Percentiles rank a stretch among this genome's conserved stretches.
These are phyloP conservation scores for Fraxinus quadrangulata DNA, from an alignment of 257 asterid genomes.

Conservation along the genomic window DNA sequence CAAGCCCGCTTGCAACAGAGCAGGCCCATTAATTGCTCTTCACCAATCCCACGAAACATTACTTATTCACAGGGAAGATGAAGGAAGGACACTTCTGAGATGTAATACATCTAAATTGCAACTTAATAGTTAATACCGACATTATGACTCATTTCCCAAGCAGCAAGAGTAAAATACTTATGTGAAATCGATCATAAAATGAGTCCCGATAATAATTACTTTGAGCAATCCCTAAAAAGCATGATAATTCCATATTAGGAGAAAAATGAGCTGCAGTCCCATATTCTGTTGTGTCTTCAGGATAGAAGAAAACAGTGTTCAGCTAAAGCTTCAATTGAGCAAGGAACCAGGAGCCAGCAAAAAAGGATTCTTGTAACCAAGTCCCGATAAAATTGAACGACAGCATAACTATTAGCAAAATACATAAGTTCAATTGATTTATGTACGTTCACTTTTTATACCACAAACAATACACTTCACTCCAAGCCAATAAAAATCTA, in stretches of 20 bases:
- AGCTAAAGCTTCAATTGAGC: not conserved
- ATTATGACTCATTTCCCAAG: slow-evolving; percentile 5
- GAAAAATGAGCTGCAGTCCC: not conserved
- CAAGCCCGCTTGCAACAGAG: slow-evolving; percentile 9
- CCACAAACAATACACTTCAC: not conserved
- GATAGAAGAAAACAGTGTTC: not conserved
- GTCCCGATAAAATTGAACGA: not conserved
- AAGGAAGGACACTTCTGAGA: not conserved
- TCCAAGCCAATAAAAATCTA: not conserved
- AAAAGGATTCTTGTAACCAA: slow-evolving; percentile 3
- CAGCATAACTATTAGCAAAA: not conserved
- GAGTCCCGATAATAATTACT: not conserved
- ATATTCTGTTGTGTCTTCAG: not conserved
- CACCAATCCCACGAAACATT: not conserved
- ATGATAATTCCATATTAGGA: not conserved
- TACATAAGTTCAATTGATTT: not conserved
- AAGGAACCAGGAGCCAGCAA: not conserved
- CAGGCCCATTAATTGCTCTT: slow-evolving; percentile 4
- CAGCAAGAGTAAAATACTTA: not conserved
- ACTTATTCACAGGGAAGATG: not conserved
- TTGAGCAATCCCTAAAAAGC: not conserved
- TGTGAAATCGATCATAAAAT: not conserved
- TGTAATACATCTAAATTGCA: not conserved
- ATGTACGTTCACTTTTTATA: not conserved
- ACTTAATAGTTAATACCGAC: not conserved